Base-by-base conservation (phyloP, 2,329 filamentous ascomycete species). In the Penicillium sp. region DNA sequence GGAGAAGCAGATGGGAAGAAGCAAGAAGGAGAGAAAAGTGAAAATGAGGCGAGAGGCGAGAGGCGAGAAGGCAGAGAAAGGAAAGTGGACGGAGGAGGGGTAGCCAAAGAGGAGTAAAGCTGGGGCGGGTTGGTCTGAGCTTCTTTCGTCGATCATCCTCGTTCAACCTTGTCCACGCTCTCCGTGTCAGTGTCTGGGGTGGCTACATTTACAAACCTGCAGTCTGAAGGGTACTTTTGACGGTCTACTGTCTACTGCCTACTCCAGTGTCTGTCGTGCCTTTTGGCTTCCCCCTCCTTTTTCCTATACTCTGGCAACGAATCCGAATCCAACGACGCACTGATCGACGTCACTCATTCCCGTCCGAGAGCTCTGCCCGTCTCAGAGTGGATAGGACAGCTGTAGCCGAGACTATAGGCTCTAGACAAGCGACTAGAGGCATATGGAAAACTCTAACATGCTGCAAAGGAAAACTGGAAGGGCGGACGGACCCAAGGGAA, bases 61-160 rank as follows among this genome's bases (percentile, higher is more conserved):
- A 17, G 22, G 28, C n/a, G n/a, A 31, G 31, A 10, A 8, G 8
- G 31, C 6, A 8, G 31, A 31, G 31, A 31, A 31, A 8, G 31
- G 7, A n/a, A 50, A 48, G 63, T 47, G 48, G 61, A 57, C 42
- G 55, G 55, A 43, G 58, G 52, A 53, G 51, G 51, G 51, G 51
- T 53, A 53, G 51, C 51, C 48, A 45, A 57, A 54, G 63, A 61
- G 56, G 54, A 63, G 64, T 64, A 62, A 63, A 65, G 60, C 59
- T 56, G 62, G 60, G 58, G 58, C 57, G 54, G 25, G 51, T 54
- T 66, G 65, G 64, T 65, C 64, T 66, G 63, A 66, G 64, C 64
- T 66, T 64, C 62, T 39, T n/a, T 52, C 38, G 64, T 65, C 63
- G 62, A 66, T 64, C 63, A 59, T 63, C 49, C 49, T 39, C 38